A percentile compares a stretch with the other conserved stretches of the same genome.
These are phyloP conservation scores for Sungouiozyma intestinalis DNA, from an alignment of 805 yeast genomes.

Conservation along the genomic window DNA sequence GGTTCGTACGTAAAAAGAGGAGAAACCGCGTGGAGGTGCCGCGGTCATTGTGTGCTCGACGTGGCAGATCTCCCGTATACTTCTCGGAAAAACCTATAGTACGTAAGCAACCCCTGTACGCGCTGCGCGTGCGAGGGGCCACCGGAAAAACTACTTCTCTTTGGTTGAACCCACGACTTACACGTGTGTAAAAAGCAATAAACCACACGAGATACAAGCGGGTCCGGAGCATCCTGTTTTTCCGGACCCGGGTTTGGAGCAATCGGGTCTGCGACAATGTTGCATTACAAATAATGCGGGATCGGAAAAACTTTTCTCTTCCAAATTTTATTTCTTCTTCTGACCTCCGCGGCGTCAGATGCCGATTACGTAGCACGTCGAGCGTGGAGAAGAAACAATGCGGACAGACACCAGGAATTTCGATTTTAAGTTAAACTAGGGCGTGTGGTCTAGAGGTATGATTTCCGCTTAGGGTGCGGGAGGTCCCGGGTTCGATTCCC, in stretches of 20 bases:
- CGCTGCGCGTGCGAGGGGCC: background rate
- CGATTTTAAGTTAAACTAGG: conserved; percentile 6
- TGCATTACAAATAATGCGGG: too few relatives aligned
- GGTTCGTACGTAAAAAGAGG: background rate
- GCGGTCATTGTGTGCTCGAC: too few relatives aligned
- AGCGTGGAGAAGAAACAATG: too few relatives aligned
- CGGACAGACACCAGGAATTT: too few relatives aligned
- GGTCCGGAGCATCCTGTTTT: background rate
- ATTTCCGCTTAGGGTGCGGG: conserved; percentile 31
- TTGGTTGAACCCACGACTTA: too few relatives aligned
- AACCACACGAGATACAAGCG: background rate
- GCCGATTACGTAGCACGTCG: too few relatives aligned
- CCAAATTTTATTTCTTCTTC: too few relatives aligned
- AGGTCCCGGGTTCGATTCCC: conserved; percentile 33
- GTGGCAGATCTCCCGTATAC: background rate
- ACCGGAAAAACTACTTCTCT: background rate
- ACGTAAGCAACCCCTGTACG: background rate
- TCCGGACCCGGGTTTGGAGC: too few relatives aligned
- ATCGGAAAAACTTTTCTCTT: too few relatives aligned
- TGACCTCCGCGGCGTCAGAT: too few relatives aligned
- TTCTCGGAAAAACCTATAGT: background rate
- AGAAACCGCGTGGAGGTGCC: background rate
- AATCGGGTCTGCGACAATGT: too few relatives aligned
- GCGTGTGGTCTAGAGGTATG: conserved; percentile 32
- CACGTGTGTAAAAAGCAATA: background rate